Conservation (phyloP, 2,329 filamentous ascomycete genomes). For the Fusarium sp. region DNA sequence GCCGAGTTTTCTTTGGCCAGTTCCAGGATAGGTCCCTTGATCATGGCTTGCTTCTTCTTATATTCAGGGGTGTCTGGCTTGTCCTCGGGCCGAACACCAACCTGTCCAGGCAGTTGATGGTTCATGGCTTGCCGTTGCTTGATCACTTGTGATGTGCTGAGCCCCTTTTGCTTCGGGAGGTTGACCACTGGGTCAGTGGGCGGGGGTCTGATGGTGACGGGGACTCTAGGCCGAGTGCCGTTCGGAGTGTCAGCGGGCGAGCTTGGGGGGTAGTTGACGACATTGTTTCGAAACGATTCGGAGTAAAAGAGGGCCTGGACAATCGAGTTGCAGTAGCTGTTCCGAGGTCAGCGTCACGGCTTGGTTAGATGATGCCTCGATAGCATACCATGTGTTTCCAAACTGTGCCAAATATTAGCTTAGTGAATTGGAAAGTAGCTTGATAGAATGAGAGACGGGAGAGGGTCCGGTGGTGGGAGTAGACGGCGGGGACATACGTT, state of each 20-base stretch:
- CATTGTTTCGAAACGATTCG: slow-evolving; percentile 90
- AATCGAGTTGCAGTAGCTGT: slow-evolving; percentile 97
- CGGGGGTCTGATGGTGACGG: slow-evolving; percentile 71
- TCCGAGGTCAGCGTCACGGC: slow-evolving; percentile 33
- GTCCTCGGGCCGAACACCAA: slow-evolving; percentile 80
- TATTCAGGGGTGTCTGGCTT: slow-evolving; percentile 95
- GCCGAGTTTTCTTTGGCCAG: slow-evolving; percentile 83
- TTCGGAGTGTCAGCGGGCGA: slow-evolving; percentile 78
- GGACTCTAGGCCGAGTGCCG: slow-evolving; percentile 65
- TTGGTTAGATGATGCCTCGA: slow-evolving; percentile 7
- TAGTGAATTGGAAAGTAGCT: slow-evolving; percentile 3
- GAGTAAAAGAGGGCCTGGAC: slow-evolving; percentile 98
- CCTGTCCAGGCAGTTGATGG: slow-evolving; percentile 65
- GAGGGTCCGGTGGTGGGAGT: slow-evolving; percentile 7
- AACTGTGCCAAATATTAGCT: slow-evolving; percentile 71
- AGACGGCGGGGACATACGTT: slow-evolving; percentile 75
- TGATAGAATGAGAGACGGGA: background rate
- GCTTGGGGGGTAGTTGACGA: slow-evolving; percentile 87
- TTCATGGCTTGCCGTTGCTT: slow-evolving; percentile 68
- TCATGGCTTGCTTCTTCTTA: slow-evolving; percentile 95
- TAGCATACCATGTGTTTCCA: slow-evolving; percentile 93
- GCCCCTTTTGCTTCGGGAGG: slow-evolving; percentile 61
- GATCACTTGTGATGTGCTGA: slow-evolving; percentile 66
- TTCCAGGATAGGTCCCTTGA: slow-evolving; percentile 87
- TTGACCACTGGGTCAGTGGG: slow-evolving; percentile 57